These are phyloP conservation scores for Ustilago esculenta DNA, from an alignment of 1,284 basidiomycete genomes.

Conservation along the genomic window DNA sequence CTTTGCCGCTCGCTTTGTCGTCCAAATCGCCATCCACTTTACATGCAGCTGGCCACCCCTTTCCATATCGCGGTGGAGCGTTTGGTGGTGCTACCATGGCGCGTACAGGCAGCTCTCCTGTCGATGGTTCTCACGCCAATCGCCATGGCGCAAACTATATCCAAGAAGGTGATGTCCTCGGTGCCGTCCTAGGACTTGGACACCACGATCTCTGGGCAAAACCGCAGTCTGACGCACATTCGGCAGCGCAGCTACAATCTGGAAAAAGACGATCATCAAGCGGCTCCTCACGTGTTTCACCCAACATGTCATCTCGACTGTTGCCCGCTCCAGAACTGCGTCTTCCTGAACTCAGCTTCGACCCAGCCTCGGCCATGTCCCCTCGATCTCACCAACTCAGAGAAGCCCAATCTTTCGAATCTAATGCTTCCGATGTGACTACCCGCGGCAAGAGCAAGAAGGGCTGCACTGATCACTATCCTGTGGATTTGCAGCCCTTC, in stretches of 20 bases:
- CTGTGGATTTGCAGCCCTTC: slow-evolving; percentile 26
- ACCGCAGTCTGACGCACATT: background rate
- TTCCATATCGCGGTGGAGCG: background rate
- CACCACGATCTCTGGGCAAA: slow-evolving; percentile 34
- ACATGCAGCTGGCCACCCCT: background rate
- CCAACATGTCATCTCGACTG: background rate
- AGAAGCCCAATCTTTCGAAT: slow-evolving; percentile 48
- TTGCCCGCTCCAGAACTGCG: slow-evolving; percentile 14
- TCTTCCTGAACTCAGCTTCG: slow-evolving; percentile 38
- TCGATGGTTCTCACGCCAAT: slow-evolving; percentile 33
- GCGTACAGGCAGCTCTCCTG: slow-evolving; percentile 38
- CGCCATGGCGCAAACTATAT: slow-evolving; percentile 28
- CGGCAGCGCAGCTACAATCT: background rate
- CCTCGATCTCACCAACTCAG: slow-evolving; percentile 40
- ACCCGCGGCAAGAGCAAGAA: slow-evolving; percentile 22
- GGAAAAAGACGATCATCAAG: slow-evolving; percentile 19
- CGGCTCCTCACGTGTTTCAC: slow-evolving; percentile 17
- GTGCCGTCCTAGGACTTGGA: slow-evolving; percentile 57
- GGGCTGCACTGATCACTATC: slow-evolving; percentile 12
- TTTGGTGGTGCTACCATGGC: slow-evolving; percentile 17
- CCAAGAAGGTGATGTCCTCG: slow-evolving; percentile 57
- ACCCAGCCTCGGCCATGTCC: slow-evolving; percentile 13
- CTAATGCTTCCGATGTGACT: slow-evolving; percentile 35
- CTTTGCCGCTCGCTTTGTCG: slow-evolving; percentile 13
- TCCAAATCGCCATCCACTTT: slow-evolving; percentile 1